Conservation (phyloP, 768 basidiomycete genomes). For the Suillus lakei region DNA sequence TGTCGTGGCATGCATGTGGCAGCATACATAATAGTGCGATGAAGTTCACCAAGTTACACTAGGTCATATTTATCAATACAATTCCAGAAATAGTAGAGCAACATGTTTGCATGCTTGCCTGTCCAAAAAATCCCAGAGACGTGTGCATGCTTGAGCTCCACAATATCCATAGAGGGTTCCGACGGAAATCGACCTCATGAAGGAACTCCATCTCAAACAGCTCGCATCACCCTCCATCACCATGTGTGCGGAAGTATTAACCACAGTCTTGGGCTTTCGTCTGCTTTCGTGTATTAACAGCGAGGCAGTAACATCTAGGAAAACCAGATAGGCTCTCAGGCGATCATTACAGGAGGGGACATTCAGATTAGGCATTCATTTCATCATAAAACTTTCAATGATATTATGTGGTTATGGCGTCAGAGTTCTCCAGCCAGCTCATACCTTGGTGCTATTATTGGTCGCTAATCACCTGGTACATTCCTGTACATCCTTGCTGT, state of each 20-base stretch:
- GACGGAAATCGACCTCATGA: background rate
- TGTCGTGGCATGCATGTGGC: conserved; percentile 7
- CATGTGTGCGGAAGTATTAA: background rate
- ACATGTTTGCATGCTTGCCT: background rate
- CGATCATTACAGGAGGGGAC: background rate
- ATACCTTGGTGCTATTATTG: background rate
- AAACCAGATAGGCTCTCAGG: background rate
- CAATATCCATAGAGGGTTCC: background rate
- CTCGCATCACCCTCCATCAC: background rate
- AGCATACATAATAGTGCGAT: background rate
- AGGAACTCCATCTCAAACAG: background rate
- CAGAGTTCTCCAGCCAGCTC: background rate
- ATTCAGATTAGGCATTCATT: background rate
- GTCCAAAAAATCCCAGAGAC: background rate
- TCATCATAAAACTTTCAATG: background rate
- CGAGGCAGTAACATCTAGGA: background rate
- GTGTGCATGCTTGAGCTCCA: background rate
- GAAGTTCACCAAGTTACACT: background rate
- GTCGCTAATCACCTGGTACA: conserved; percentile 1
- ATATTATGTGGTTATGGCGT: background rate
- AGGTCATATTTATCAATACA: background rate
- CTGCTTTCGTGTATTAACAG: background rate
- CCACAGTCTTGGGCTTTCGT: background rate
- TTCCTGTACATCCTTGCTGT: conserved; percentile 3
- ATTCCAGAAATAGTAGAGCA: background rate